A percentile compares a stretch with the other conserved stretches of the same genome.
Evolutionary conservation across 2,329 filamentous ascomycete species (phyloP).

Genomic region (Phialemonium atrogriseum): DNA sequence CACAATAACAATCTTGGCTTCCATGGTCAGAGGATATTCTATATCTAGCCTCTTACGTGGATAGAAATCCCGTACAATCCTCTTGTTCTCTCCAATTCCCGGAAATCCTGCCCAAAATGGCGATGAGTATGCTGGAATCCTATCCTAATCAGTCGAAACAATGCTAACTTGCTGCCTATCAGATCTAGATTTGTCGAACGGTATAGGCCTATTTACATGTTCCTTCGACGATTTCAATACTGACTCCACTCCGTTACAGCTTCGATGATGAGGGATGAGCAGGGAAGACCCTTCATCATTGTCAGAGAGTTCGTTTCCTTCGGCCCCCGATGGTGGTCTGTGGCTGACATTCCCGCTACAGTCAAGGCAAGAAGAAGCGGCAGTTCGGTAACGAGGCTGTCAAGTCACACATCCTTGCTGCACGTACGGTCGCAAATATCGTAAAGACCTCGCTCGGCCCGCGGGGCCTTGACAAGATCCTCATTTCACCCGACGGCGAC

Average conservation of each 20-base stretch:
- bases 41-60: not conserved
- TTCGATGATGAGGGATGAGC: constrained; percentile 88
- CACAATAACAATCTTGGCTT: too few relatives aligned
- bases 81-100: not conserved
- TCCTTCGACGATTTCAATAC: constrained; percentile 8
- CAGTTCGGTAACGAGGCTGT: constrained; percentile 95
- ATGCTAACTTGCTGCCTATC: constrained; percentile 10
- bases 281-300: constrained; percentile 94
- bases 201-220: constrained; percentile 37
- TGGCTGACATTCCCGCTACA: constrained; percentile 29
- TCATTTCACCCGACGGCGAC: constrained; percentile 96
- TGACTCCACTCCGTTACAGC: constrained; percentile 30
- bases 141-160: constrained; percentile 11
- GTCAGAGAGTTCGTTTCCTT: constrained; percentile 75
- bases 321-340: constrained; percentile 8
- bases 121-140: constrained; percentile 43
- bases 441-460: constrained; percentile 96
- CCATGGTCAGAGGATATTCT: not conserved
- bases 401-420: constrained; percentile 96
- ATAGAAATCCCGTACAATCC: too few relatives aligned
- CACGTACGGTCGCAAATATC: constrained; percentile 91
- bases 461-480: constrained; percentile 94
- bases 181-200: constrained; percentile 81
- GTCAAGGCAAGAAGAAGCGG: constrained; percentile 95
- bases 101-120: constrained; percentile 34